Percentiles rank a stretch among this genome's conserved stretches.
These are phyloP conservation scores for Leishmania guyanensis DNA, from an alignment of 208 protist genomes.

Conservation along the genomic window DNA sequence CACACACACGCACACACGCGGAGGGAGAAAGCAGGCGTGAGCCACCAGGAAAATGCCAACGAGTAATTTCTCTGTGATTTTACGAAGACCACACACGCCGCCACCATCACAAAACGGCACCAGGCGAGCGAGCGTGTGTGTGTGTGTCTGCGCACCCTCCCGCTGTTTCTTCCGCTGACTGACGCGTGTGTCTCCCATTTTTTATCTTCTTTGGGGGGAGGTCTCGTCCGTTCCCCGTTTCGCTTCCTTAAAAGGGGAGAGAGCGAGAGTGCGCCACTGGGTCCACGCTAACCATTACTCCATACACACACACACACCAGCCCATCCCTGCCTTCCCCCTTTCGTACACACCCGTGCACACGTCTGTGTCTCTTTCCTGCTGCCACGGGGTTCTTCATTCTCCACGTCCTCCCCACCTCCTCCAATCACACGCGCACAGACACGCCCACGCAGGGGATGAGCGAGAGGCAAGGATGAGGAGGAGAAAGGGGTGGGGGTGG, in stretches of 20 bases:
- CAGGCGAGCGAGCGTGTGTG: neutral
- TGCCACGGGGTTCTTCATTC: neutral
- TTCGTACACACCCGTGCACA: neutral
- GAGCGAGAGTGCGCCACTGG: neutral
- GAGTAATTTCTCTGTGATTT: neutral
- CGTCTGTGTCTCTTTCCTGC: neutral
- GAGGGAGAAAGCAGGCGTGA: neutral
- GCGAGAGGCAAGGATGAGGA: neutral
- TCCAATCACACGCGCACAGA: neutral
- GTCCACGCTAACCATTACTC: neutral
- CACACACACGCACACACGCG: neutral
- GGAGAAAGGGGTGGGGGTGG: neutral
- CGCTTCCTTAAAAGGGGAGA: neutral
- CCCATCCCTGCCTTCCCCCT: neutral
- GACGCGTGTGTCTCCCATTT: neutral
- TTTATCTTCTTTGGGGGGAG: no score
- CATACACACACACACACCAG: neutral
- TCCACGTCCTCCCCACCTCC: neutral
- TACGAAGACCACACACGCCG: no score
- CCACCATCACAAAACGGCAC: no score
- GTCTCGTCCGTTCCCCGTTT: neutral
- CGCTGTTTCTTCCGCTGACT: neutral
- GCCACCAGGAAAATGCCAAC: no score
- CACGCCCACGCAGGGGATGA: neutral
- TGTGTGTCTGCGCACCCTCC: neutral